Evolutionary conservation across 371 early-diverging fungal species (phyloP).

Genomic region (Zychaea mexicana): DNA sequence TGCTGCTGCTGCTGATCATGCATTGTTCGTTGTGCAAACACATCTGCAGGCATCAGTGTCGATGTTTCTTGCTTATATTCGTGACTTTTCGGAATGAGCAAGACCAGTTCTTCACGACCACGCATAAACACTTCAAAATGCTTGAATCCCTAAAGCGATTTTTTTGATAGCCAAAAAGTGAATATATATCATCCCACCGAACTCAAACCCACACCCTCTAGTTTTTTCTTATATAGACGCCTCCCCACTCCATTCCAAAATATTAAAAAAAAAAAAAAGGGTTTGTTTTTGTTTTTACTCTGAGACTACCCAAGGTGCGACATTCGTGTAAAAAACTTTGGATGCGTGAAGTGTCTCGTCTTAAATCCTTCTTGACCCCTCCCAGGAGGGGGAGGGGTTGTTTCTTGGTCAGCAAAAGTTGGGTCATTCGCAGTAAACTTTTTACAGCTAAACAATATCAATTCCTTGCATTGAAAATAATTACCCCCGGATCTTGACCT

Average conservation of each 20-base stretch:
- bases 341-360: background rate
- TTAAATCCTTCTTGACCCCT: slow-evolving; percentile 2
- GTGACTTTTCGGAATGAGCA: slow-evolving; percentile 41
- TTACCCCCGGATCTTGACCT: background rate
- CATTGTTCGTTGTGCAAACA: background rate
- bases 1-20: background rate
- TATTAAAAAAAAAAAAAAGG: background rate
- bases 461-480: background rate
- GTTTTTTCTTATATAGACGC: background rate
- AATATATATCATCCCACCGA: too few species aligned
- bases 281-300: too few species aligned
- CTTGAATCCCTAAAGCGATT: slow-evolving; percentile 83
- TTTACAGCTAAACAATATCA: background rate
- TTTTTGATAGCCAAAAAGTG: too few species aligned
- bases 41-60: slow-evolving; percentile 13
- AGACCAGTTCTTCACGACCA: slow-evolving; percentile 75
- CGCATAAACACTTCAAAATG: slow-evolving; percentile 75
- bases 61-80: slow-evolving; percentile 5
- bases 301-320: slow-evolving; percentile 29
- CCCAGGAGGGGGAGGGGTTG: too few species aligned
- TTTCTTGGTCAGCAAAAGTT: too few species aligned
- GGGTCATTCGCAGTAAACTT: too few species aligned
- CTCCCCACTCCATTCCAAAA: too few species aligned
- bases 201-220: too few species aligned
- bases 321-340: slow-evolving; percentile 62